Conservation (phyloP, 805 yeast genomes). For the Clavispora asparagi region DNA sequence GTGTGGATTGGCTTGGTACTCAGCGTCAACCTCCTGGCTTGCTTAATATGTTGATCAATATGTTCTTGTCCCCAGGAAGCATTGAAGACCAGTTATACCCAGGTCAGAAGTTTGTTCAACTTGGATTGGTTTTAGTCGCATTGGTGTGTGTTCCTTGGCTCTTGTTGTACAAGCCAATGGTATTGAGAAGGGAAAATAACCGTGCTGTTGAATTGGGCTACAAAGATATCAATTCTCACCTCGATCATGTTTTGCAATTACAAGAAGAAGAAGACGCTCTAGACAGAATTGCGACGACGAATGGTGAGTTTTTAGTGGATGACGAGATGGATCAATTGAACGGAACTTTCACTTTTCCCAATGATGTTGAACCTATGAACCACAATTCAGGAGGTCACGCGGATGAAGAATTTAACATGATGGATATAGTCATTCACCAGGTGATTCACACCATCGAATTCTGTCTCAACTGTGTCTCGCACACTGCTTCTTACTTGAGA, state of each 20-base stretch:
- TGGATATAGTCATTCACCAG: slow-evolving; percentile 72
- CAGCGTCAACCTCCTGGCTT: slow-evolving; percentile 65
- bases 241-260: slow-evolving; percentile 24
- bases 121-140: slow-evolving; percentile 53
- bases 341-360: slow-evolving; percentile 25
- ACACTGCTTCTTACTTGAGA: slow-evolving; percentile 73
- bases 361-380: slow-evolving; percentile 31
- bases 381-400: slow-evolving; percentile 32
- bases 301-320: not conserved
- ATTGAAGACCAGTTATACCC: slow-evolving; percentile 61
- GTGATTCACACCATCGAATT: slow-evolving; percentile 79
- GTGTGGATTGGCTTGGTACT: slow-evolving; percentile 62
- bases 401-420: slow-evolving; percentile 40
- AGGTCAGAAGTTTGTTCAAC: slow-evolving; percentile 60
- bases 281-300: slow-evolving; percentile 3
- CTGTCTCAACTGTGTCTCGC: slow-evolving; percentile 74
- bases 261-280: slow-evolving; percentile 37
- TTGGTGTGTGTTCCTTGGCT: slow-evolving; percentile 73
- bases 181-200: slow-evolving; percentile 31
- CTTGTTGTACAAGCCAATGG: slow-evolving; percentile 59
- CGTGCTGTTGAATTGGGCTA: slow-evolving; percentile 31
- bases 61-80: slow-evolving; percentile 70
- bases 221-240: slow-evolving; percentile 29
- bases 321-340: slow-evolving; percentile 16
- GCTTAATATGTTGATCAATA: slow-evolving; percentile 68